phyloP scores from a whole-genome alignment of 306 rosid species.

The Quercus bicolor region DNA sequence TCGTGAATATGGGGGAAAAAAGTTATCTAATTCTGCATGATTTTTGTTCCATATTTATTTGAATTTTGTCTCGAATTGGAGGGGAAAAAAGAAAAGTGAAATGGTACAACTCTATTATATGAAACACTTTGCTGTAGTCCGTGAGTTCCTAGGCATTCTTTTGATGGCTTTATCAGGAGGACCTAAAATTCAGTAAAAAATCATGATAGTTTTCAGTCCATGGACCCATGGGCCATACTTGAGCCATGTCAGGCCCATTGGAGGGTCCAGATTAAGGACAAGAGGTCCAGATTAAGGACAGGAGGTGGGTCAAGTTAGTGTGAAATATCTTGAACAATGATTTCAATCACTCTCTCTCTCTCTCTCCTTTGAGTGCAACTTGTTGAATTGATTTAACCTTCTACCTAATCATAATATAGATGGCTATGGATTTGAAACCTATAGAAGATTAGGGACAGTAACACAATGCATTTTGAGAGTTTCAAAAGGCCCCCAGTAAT shows the following conservation, averaged over 20 bases:
- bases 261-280: not conserved
- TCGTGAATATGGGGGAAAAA: conserved; percentile 5
- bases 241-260: not conserved
- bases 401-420: not conserved
- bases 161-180: not conserved
- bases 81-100: not conserved
- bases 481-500: not conserved
- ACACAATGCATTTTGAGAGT: not conserved
- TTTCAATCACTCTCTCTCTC: not conserved
- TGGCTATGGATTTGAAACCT: not conserved
- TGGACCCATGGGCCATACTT: conserved; percentile 1
- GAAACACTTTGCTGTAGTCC: conserved; percentile 35
- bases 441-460: not conserved
- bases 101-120: conserved; percentile 23
- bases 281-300: not conserved
- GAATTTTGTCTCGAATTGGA: conserved; percentile 17
- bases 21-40: conserved; percentile 19
- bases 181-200: not conserved
- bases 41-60: conserved; percentile 22
- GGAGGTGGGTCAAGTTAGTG: not conserved
- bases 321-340: not conserved
- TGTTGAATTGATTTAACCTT: not conserved
- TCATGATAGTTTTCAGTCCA: not conserved
- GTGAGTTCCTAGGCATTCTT: not conserved
- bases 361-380: not conserved